phyloP scores from a whole-genome alignment of 176 grass and related monocot genomes.

The Aechmea fasciata region DNA sequence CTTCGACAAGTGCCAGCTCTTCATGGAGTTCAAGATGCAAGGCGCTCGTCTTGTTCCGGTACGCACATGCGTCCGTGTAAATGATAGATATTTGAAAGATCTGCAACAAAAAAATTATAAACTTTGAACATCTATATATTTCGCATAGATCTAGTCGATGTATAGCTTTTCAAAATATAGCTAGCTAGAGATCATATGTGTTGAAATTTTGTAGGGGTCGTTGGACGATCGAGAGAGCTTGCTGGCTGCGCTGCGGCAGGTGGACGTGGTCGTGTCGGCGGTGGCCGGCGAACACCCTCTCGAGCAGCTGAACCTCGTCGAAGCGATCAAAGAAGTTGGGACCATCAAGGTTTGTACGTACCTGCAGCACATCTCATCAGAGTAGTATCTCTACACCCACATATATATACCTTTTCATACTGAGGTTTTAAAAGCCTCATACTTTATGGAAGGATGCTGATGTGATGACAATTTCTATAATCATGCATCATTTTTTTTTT shows the following conservation, averaged over 20 bases:
- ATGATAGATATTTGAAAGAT: background rate
- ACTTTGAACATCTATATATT: background rate
- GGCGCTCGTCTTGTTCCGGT: constrained; percentile 17
- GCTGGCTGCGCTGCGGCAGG: constrained; percentile 41
- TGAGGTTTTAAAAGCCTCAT: too few relatives aligned
- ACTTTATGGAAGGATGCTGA: too few relatives aligned
- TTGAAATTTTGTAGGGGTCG: constrained; percentile 20
- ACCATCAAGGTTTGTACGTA: constrained; percentile 42
- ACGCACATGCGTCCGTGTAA: background rate
- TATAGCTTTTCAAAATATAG: background rate
- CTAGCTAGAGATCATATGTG: background rate
- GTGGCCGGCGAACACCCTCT: constrained; percentile 15
- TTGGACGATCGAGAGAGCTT: constrained; percentile 32
- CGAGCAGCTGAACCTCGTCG: constrained; percentile 49
- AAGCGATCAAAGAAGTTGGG: constrained; percentile 58
- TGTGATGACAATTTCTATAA: too few relatives aligned
- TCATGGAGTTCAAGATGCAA: constrained; percentile 19
- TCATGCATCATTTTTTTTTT: too few relatives aligned
- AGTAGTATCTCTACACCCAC: background rate
- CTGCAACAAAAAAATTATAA: background rate
- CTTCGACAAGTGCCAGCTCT: constrained; percentile 21
- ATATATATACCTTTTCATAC: too few relatives aligned
- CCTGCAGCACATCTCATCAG: background rate
- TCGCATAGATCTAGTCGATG: too few relatives aligned
- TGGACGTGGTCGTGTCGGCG: constrained; percentile 54